Evolutionary conservation across 352 stramenopile species (phyloP).

Genomic region (Globisporangium nodosum): DNA sequence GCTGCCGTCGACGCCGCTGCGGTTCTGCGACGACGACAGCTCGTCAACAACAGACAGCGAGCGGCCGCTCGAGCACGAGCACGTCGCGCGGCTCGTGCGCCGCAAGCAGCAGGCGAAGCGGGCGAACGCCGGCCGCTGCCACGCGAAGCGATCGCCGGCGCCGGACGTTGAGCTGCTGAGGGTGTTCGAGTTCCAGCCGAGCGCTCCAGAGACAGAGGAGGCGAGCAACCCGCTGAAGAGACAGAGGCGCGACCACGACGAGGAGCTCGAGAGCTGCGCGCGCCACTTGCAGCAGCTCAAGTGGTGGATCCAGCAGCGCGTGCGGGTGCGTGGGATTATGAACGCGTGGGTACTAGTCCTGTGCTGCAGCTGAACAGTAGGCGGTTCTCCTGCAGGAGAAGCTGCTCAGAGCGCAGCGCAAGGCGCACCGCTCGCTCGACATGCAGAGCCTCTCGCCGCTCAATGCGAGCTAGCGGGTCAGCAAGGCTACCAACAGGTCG

Average conservation of each 20-base stretch:
- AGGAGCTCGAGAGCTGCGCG: neutral
- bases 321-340: neutral
- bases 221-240: neutral
- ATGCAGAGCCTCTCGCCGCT: neutral
- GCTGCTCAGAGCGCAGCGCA: slow-evolving; percentile 6
- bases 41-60: neutral
- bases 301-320: slow-evolving; percentile 9
- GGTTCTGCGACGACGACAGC: neutral
- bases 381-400: slow-evolving; percentile 1
- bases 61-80: neutral
- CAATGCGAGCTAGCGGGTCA: neutral
- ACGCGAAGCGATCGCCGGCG: neutral
- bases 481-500: too few species aligned
- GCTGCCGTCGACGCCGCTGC: neutral
- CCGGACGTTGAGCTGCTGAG: neutral
- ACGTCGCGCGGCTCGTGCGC: slow-evolving; percentile 7
- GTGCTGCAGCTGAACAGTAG: too few species aligned
- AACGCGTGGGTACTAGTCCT: too few species aligned
- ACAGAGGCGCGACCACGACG: neutral
- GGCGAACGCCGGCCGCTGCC: neutral
- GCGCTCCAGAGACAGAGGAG: neutral
- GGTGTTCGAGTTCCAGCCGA: slow-evolving; percentile 11
- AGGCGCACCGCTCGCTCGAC: slow-evolving; percentile 6
- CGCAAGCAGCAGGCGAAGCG: slow-evolving; percentile 8
- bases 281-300: slow-evolving; percentile 2